Conservation (phyloP, 2,329 filamentous ascomycete species). For the Cadophora gregata region DNA sequence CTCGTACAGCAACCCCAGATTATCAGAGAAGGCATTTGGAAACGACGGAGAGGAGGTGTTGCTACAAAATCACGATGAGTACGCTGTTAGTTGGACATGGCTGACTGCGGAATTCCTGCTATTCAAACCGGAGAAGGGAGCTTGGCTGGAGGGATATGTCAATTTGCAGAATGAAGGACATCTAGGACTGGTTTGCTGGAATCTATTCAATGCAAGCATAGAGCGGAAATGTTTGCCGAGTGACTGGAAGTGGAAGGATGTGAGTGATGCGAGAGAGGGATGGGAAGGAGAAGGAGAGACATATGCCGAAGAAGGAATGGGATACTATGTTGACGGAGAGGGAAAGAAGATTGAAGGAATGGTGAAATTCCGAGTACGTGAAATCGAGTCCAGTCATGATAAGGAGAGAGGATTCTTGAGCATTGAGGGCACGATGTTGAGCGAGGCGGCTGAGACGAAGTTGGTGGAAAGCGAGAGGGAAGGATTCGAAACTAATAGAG, state of each 20-base stretch:
- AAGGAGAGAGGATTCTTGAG: conserved; percentile 80
- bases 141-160: conserved; percentile 78
- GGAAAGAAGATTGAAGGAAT: conserved; percentile 74
- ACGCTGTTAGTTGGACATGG: conserved; percentile 86
- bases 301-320: conserved; percentile 63
- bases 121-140: conserved; percentile 76
- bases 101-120: conserved; percentile 86
- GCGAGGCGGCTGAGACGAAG: conserved; percentile 67
- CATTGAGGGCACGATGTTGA: conserved; percentile 86
- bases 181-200: conserved; percentile 86
- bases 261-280: conserved; percentile 47
- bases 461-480: conserved; percentile 61
- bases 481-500: conserved; percentile 44
- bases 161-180: conserved; percentile 90
- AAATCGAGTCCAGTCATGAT: conserved; percentile 81
- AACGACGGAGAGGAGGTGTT: conserved; percentile 55
- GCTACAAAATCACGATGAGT: conserved; percentile 72
- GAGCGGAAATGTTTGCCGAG: conserved; percentile 76
- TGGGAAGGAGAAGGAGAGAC: conserved; percentile 46
- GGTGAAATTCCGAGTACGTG: conserved; percentile 79
- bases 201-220: conserved; percentile 90
- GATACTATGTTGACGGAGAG: conserved; percentile 76
- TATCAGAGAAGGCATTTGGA: conserved; percentile 65
- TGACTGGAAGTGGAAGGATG: conserved; percentile 79
- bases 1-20: conserved; percentile 70